phyloP scores from a whole-genome alignment of 441 rosid species.

The Populus hybrid region DNA sequence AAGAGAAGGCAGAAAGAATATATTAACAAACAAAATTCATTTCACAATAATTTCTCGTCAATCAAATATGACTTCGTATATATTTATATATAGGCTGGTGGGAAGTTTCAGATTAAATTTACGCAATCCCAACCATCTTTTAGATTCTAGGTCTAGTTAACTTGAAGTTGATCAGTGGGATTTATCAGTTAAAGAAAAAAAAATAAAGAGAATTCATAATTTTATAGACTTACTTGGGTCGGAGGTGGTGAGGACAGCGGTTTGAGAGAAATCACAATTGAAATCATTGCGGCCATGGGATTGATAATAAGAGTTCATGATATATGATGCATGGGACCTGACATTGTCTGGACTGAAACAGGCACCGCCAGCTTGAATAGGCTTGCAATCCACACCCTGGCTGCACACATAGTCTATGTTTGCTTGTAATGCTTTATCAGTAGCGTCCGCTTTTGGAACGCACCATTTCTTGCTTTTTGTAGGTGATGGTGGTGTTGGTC shows the following conservation, averaged over 20 bases:
- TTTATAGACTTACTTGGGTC: constrained; percentile 27
- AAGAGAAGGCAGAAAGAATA: background rate
- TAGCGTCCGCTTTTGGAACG: constrained; percentile 40
- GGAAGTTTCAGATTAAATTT: background rate
- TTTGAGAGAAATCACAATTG: background rate
- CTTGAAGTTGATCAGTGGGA: background rate
- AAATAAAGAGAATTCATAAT: background rate
- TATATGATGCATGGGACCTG: constrained; percentile 49
- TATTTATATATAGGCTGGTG: background rate
- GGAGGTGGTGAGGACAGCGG: constrained; percentile 38
- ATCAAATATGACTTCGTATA: background rate
- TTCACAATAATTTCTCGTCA: background rate
- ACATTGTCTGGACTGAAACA: constrained; percentile 54
- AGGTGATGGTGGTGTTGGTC: constrained; percentile 6
- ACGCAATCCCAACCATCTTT: background rate
- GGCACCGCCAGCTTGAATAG: constrained; percentile 50
- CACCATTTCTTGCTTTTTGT: constrained; percentile 44
- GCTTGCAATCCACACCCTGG: constrained; percentile 44
- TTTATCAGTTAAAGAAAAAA: background rate
- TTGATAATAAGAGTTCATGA: background rate
- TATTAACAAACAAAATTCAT: background rate
- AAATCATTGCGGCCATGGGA: background rate
- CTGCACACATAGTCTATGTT: constrained; percentile 64
- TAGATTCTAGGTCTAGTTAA: background rate
- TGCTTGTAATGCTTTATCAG: constrained; percentile 42